Base-by-base conservation (phyloP, 495 filamentous ascomycete genomes). In the Daldinia childiae region DNA sequence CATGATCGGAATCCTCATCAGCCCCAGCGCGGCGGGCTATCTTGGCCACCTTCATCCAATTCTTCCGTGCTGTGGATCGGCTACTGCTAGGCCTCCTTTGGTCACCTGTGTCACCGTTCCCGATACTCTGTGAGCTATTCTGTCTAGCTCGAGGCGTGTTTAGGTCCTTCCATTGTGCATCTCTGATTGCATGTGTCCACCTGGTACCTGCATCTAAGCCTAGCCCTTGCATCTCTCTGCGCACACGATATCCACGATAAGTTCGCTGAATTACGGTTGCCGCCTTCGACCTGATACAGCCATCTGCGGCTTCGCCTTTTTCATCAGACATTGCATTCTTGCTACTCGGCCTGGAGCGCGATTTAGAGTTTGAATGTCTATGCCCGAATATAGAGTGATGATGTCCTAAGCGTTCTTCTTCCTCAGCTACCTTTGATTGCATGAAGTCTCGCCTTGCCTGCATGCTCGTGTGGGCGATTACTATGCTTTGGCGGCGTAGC, bases 21-120 rank as follows among this genome's bases (percentile, higher is more conserved):
- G 81, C 84, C 14, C 89, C 90, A 1, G 92, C 94, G 56, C 89
- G 86, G 15, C 86, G 84, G 6, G 93, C 92, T 50, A 96, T 90
- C 29, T 84, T 82, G 14, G 89, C 88, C 4, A 86, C 87, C 57
- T 90, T 90, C 60, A 90, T 87, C 94, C 94, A 98, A 61, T 92
- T 90, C 57, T 86, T 82, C 29, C 85, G 86, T 6, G 91, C 90
- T 21, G 65, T 43, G 15, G 61, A 62, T 59, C 62, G 70, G 29
- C 67, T 56, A 15, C 62, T 72, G 11, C 74, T 77, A 2, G 75
- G 54, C 19, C 69, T 67, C 61, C 64, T 72, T 24, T 61, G 48
- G 2, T 39, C 3, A 21, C 58, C 48, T 6, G 41, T 26, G 14
- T 69, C 69, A 6, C 62, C 68, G 4, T 41, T 36, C 3, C 9